Conservation (phyloP, 805 yeast genomes). For the Wickerhamiella slavikovae region DNA sequence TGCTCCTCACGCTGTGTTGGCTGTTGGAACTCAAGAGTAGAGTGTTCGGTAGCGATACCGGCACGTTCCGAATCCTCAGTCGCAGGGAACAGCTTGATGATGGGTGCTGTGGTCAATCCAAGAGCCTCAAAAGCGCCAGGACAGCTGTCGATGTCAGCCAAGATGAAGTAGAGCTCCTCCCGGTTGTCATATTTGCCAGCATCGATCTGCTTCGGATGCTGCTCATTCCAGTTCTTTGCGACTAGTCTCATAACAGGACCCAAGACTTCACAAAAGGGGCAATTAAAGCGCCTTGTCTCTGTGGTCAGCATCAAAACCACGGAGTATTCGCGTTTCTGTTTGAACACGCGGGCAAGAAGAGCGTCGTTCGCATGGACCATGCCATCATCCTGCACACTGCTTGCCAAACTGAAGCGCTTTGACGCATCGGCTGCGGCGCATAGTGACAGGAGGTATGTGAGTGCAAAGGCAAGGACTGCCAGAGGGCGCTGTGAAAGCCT, state of each 20-base stretch:
- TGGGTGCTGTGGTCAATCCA: constrained; percentile 57
- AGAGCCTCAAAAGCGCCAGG: constrained; percentile 31
- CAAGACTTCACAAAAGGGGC: constrained; percentile 50
- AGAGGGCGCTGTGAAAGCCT: too few species aligned
- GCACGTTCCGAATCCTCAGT: constrained; percentile 15
- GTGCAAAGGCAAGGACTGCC: too few species aligned
- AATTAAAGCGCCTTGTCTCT: constrained; percentile 48
- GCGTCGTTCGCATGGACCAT: constrained; percentile 10
- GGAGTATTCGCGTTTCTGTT: constrained; percentile 48
- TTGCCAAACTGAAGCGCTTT: too few species aligned
- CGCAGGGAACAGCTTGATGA: constrained; percentile 43
- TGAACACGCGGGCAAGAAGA: constrained; percentile 22
- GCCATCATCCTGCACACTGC: too few species aligned
- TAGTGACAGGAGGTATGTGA: too few species aligned
- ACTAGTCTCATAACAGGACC: constrained; percentile 42
- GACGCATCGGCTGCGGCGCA: too few species aligned
- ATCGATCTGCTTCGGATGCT: constrained; percentile 30
- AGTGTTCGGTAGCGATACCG: constrained; percentile 12
- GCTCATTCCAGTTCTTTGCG: constrained; percentile 45
- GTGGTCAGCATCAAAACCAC: constrained; percentile 56
- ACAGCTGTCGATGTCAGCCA: constrained; percentile 48
- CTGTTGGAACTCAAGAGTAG: constrained; percentile 12
- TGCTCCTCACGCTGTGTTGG: constrained; percentile 10
- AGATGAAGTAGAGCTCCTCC: constrained; percentile 39
- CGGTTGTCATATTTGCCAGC: too few species aligned